Base-by-base conservation (phyloP, 208 protist species). In the Blechomonas ayalai region DNA sequence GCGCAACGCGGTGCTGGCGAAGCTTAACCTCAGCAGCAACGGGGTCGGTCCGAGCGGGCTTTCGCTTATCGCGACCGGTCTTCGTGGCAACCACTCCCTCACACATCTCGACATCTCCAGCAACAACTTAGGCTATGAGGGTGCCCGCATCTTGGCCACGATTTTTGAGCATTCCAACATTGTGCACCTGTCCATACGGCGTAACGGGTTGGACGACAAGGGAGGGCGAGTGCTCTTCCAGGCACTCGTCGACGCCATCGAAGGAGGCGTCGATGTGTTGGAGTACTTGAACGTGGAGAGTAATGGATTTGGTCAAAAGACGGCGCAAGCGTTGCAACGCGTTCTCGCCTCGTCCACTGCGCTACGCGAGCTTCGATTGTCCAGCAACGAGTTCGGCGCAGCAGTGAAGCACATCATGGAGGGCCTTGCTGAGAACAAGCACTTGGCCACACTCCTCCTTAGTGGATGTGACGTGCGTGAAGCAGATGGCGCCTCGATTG, bases 11-110 rank as follows among this genome's bases (percentile, higher is more conserved):
- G 76, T 90, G 3, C 64, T 97, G n/a, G 72, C 73, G 9, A 56
- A 74, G 48, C 76, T 97, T 7, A 85, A 91, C 51, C 47, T 97
- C 16, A 79, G 70, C 50, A 85, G 82, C 48, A 97, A 96, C 58
- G 89, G 89, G 19, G 74, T 97, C 23, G 87, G 87, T 0, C 28
- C 66, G 2, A 52, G 62, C 2, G 92, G 89, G 20, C 52, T 95
- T 7, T 59, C 65, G 0, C 74, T 64, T 37, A 73, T 95, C 29
- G 62, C 71, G 0, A 47, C 29, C 18, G 75, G 86, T 7, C 61
- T 93, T n/a, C 38, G 56, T 24, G 58, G 73, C 25, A 96, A 92
- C 54, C 28, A 43, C 32, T 69, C 73, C 31, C 57, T 96, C 15
- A 96, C 79, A 9, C 64, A 87, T 37, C 59, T 96, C 12, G 72